Conservation (phyloP, 345 rosid species). For the Clausena lansium region DNA sequence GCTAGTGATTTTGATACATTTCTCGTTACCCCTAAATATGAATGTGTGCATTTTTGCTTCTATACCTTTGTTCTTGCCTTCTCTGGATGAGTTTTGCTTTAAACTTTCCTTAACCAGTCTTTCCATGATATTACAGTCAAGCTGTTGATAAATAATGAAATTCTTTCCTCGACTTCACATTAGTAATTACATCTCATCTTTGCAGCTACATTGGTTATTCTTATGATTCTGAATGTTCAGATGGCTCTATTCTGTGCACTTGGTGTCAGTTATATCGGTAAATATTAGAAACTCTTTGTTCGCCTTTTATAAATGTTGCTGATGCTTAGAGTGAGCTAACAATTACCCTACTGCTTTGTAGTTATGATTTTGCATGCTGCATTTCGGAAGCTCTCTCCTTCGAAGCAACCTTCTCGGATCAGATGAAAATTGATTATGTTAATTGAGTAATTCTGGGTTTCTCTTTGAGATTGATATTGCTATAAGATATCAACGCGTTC, state of each 20-base stretch:
- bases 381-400: constrained; percentile 67
- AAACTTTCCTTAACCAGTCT: neutral
- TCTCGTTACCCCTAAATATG: neutral
- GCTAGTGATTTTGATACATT: neutral
- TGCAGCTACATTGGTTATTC: constrained; percentile 73
- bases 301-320: neutral
- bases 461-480: neutral
- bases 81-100: neutral
- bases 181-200: constrained; percentile 16
- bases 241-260: constrained; percentile 78
- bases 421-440: neutral
- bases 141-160: neutral
- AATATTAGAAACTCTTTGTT: neutral
- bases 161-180: neutral
- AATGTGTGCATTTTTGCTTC: neutral
- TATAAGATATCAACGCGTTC: neutral
- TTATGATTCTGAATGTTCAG: constrained; percentile 73
- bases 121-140: neutral
- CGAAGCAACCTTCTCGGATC: constrained; percentile 47
- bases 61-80: neutral
- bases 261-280: constrained; percentile 74
- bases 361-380: constrained; percentile 81
- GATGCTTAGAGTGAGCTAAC: constrained; percentile 3
- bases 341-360: constrained; percentile 20
- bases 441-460: neutral